Evolutionary conservation across 495 filamentous ascomycete genomes (phyloP).

Genomic region (Xylaria telfairii): DNA sequence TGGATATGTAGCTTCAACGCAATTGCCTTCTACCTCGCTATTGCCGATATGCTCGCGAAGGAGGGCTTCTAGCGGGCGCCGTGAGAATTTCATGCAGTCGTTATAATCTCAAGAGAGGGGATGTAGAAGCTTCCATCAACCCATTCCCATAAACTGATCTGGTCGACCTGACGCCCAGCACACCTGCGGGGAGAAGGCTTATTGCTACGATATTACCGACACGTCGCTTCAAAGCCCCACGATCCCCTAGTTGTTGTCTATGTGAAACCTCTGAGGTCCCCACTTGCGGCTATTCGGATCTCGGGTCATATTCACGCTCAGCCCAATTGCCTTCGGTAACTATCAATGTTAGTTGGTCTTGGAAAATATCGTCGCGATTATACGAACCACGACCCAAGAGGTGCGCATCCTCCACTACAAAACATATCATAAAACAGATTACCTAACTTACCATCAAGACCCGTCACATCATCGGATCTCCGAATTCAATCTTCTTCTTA

Average conservation of each 20-base stretch:
- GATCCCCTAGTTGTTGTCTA: not conserved
- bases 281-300: not conserved
- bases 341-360: not conserved
- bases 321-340: not conserved
- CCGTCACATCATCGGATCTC: not conserved
- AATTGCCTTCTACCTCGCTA: conserved; percentile 91
- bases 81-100: not conserved
- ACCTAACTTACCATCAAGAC: not conserved
- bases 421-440: not conserved
- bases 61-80: conserved; percentile 60
- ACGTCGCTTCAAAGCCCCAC: not conserved
- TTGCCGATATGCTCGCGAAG: conserved; percentile 83
- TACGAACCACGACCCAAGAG: not conserved
- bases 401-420: not conserved
- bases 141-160: not conserved
- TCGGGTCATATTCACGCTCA: not conserved
- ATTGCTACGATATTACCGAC: not conserved
- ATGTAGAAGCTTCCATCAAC: not conserved
- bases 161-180: not conserved
- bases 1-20: conserved; percentile 79
- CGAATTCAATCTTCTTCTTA: not conserved
- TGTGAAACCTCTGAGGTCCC: not conserved
- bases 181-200: not conserved
- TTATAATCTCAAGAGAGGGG: not conserved
- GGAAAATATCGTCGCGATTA: not conserved